Evolutionary conservation across 225 moss, liverwort and hornwort genomes (phyloP).

Genomic region (Marchantia polymorpha): DNA sequence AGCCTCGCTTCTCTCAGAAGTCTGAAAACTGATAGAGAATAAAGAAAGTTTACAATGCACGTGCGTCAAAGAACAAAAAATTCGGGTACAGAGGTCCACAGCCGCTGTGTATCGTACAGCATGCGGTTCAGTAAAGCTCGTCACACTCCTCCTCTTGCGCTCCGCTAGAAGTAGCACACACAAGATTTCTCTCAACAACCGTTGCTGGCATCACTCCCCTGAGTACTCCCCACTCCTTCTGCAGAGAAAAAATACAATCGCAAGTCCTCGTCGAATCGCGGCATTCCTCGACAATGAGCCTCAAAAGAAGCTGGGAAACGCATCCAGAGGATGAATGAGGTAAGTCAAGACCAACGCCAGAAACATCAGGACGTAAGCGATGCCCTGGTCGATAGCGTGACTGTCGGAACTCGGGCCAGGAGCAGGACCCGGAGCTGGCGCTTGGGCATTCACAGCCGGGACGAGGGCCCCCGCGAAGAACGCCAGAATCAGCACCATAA

Average conservation of each 20-base stretch:
- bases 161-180: background rate
- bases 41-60: background rate
- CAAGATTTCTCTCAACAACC: background rate
- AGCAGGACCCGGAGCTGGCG: conserved; percentile 26
- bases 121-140: background rate
- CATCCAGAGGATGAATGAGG: conserved; percentile 51
- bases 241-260: background rate
- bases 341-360: conserved; percentile 47
- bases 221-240: background rate
- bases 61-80: conserved; percentile 1
- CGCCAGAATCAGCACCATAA: conserved; percentile 22
- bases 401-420: conserved; percentile 15
- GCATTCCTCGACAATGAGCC: background rate
- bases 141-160: conserved; percentile 2
- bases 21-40: background rate
- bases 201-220: background rate
- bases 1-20: conserved; percentile 3
- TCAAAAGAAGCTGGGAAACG: conserved; percentile 37
- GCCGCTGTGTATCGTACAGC: background rate
- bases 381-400: conserved; percentile 49
- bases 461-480: conserved; percentile 22
- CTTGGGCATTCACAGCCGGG: conserved; percentile 33
- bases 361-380: conserved; percentile 48
- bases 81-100: conserved; percentile 10
- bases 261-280: background rate